Evolutionary conservation across 2,329 filamentous ascomycete species (phyloP), one percentile per base, ranked within the genome.

Genomic region (Phaeosphaeriaceae sp.): DNA sequence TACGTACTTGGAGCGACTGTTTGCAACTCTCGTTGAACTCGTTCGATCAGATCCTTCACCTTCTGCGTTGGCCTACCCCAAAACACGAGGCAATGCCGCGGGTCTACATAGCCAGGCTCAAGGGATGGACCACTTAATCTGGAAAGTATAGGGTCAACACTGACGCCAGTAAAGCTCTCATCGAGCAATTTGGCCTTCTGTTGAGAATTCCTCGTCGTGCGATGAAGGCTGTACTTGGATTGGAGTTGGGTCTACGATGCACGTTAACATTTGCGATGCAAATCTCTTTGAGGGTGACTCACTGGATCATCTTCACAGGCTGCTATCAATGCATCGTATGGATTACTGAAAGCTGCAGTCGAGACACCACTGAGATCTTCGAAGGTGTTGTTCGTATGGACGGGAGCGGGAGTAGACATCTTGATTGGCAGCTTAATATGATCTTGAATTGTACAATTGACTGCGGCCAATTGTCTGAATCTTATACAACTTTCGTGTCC

Each of bases 41-140:
- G 84, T 1, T 80, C 78, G 2, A 94, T 87, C 57, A 98, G 79
- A 20, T 84, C 79, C 47, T 89, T 82, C 19, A 97, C 82, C 65
- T 89, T 87, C 47, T 86, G 79, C 0, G 93, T 91, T 17, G 94
- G 94, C 7, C 93, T 84, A 3, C 91, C 92, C 92, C 93, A 97
- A 72, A 97, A 89, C 0, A 93, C 91, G 11, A 97, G 82, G 73
- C 93, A 96, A 70, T 97, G 85, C 42, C 94, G 84, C 44, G 87
- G 85, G 73, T 98, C 94, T 51, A 82, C 76, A 73, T 90, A 96
- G 1, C 86, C 87, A 1, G 88, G 89, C 62, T 91, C 84, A 36
- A 89, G 79, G 1, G 83, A 77, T 1, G 85, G 85, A 45, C 89
- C 83, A 65, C 89, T 85, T 31, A 97, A 80, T 54, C 89, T 88